These are phyloP conservation scores for Phytophthora crassamura DNA, from an alignment of 352 stramenopile genomes.

Conservation along the genomic window DNA sequence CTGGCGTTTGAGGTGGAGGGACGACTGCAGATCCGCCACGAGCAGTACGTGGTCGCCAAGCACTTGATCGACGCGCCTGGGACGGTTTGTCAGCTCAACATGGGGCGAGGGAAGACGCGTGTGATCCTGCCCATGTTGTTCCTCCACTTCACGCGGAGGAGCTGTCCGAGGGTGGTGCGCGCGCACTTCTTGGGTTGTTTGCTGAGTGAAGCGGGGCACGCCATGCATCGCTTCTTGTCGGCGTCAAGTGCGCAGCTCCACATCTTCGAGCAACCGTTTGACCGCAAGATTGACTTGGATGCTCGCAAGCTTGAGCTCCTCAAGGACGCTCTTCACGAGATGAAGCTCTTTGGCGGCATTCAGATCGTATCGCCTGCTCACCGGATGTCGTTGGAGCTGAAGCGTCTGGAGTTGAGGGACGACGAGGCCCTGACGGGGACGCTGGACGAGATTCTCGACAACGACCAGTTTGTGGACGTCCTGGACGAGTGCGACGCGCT, in stretches of 20 bases:
- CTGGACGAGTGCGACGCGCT: slow-evolving; percentile 91
- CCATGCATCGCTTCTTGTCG: slow-evolving; percentile 66
- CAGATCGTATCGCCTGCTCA: slow-evolving; percentile 88
- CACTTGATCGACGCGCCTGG: slow-evolving; percentile 77
- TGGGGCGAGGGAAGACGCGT: slow-evolving; percentile 87
- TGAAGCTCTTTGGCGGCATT: slow-evolving; percentile 48
- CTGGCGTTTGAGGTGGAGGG: slow-evolving; percentile 90
- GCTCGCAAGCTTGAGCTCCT: slow-evolving; percentile 36
- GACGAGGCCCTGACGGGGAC: slow-evolving; percentile 5
- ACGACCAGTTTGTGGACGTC: slow-evolving; percentile 73
- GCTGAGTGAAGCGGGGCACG: slow-evolving; percentile 69
- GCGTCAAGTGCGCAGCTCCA: slow-evolving; percentile 47
- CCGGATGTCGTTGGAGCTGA: slow-evolving; percentile 89
- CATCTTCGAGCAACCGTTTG: slow-evolving; percentile 76
- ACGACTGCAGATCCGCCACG: slow-evolving; percentile 82
- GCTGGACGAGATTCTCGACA: slow-evolving; percentile 54
- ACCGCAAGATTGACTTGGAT: slow-evolving; percentile 59
- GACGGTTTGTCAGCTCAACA: slow-evolving; percentile 87
- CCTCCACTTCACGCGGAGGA: slow-evolving; percentile 56
- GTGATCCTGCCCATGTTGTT: slow-evolving; percentile 92
- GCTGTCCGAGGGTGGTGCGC: slow-evolving; percentile 41
- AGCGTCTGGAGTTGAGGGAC: slow-evolving; percentile 44
- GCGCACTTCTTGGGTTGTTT: slow-evolving; percentile 68
- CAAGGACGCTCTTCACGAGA: slow-evolving; percentile 41
- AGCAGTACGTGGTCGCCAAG: slow-evolving; percentile 78